Evolutionary conservation across 2,329 filamentous ascomycete species (phyloP).

Genomic region (Colletotrichum plurivorum): DNA sequence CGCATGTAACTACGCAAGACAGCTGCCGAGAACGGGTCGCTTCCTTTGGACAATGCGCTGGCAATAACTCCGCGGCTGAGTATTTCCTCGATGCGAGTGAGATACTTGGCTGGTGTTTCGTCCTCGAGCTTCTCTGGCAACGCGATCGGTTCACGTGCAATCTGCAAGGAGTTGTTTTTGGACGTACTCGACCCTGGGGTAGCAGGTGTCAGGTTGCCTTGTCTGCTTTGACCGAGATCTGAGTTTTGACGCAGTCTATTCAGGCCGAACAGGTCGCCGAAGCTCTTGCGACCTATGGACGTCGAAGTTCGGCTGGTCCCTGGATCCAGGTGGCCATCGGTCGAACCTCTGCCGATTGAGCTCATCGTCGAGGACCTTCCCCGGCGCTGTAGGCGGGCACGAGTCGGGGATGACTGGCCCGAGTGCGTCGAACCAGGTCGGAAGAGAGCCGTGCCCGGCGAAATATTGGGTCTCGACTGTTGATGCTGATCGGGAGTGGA

Average conservation of each 20-base stretch:
- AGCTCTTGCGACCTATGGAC: constrained; percentile 92
- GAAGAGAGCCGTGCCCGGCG: constrained; percentile 66
- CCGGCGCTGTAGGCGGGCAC: constrained; percentile 72
- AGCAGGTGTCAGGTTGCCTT: constrained; percentile 77
- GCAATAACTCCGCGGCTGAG: constrained; percentile 88
- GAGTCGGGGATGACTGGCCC: constrained; percentile 78
- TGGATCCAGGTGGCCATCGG: constrained; percentile 78
- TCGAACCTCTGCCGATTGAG: constrained; percentile 81
- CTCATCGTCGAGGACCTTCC: constrained; percentile 92
- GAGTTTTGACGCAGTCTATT: constrained; percentile 86
- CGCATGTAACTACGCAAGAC: constrained; percentile 96
- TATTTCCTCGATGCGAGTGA: constrained; percentile 85
- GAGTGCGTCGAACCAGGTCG: constrained; percentile 64
- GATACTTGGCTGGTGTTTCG: constrained; percentile 91
- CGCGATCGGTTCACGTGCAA: constrained; percentile 78
- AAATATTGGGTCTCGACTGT: constrained; percentile 53
- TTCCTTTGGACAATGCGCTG: constrained; percentile 86
- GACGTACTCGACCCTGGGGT: constrained; percentile 80
- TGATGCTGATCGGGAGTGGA: constrained; percentile 47
- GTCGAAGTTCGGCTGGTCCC: constrained; percentile 83
- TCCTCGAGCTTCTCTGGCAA: constrained; percentile 87
- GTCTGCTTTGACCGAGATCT: constrained; percentile 75
- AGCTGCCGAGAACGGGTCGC: constrained; percentile 84
- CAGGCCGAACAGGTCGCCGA: constrained; percentile 88
- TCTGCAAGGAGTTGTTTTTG: constrained; percentile 86